A percentile compares a stretch with the other conserved stretches of the same genome.
phyloP scores from a whole-genome alignment of 225 moss, liverwort and hornwort genomes.

The Bryoerythrophyllum caledonicum region DNA sequence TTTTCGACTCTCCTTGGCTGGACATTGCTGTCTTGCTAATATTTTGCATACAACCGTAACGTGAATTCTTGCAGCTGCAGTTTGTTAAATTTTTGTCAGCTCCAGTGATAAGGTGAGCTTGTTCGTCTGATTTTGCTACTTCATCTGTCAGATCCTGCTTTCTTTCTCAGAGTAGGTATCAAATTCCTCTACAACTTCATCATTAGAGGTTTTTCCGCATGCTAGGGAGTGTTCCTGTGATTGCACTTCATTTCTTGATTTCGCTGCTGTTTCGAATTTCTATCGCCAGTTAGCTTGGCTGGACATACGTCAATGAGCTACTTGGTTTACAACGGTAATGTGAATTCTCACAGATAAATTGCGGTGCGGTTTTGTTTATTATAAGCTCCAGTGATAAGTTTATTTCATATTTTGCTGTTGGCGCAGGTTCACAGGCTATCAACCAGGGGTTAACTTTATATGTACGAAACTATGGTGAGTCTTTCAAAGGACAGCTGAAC shows the following conservation, averaged over 20 bases:
- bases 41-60: neutral
- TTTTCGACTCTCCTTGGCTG: too few relatives aligned
- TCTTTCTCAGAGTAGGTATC: neutral
- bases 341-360: conserved; percentile 2
- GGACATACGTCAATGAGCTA: neutral
- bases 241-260: neutral
- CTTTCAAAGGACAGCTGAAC: neutral
- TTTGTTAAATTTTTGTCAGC: neutral
- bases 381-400: neutral
- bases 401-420: too few relatives aligned
- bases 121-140: neutral
- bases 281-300: neutral
- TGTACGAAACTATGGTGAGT: conserved; percentile 33
- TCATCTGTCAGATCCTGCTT: neutral
- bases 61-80: neutral
- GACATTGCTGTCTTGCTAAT: too few relatives aligned
- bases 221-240: neutral
- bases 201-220: neutral
- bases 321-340: neutral
- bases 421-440: neutral
- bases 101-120: neutral
- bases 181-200: neutral
- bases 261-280: neutral
- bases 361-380: conserved; percentile 1
- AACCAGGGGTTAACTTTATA: conserved; percentile 3